phyloP scores from a whole-genome alignment of 1,284 basidiomycete species.

The Ganoderma sp. region DNA sequence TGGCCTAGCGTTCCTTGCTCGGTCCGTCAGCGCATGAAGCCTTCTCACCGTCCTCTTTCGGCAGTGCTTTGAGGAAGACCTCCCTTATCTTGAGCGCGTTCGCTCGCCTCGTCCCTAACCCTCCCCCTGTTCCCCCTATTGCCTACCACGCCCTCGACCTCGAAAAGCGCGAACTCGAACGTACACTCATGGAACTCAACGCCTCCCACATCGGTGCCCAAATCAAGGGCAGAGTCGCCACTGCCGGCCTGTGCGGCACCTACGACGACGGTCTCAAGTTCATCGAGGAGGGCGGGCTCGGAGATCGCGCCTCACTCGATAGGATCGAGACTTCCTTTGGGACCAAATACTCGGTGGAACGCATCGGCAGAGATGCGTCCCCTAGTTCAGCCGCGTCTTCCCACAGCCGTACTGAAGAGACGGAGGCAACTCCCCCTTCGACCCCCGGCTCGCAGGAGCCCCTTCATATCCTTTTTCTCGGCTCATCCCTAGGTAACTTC shows the following conservation, averaged over 20 bases:
- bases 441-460: constrained; percentile 52
- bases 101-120: constrained; percentile 53
- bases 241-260: constrained; percentile 87
- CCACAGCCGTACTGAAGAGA: constrained; percentile 33
- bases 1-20: not conserved
- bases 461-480: constrained; percentile 90
- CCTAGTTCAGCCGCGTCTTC: constrained; percentile 42
- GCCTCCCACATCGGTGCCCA: constrained; percentile 66
- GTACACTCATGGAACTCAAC: constrained; percentile 77
- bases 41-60: constrained; percentile 11
- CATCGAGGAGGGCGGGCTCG: constrained; percentile 64
- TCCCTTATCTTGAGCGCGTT: constrained; percentile 85
- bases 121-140: constrained; percentile 54
- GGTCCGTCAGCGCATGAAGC: not conserved
- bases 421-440: constrained; percentile 46
- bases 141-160: constrained; percentile 96
- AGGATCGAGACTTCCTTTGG: constrained; percentile 27
- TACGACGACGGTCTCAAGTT: constrained; percentile 84
- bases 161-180: constrained; percentile 84
- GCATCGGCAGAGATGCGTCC: constrained; percentile 39
- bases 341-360: constrained; percentile 31
- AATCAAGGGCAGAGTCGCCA: constrained; percentile 73
- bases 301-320: constrained; percentile 33
- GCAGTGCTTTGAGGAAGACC: constrained; percentile 88
- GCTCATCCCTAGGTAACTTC: constrained; percentile 95